Percentiles rank a stretch among this genome's conserved stretches.
Evolutionary conservation across 805 yeast species (phyloP).

Genomic region (Komagataella pseudopastoris): DNA sequence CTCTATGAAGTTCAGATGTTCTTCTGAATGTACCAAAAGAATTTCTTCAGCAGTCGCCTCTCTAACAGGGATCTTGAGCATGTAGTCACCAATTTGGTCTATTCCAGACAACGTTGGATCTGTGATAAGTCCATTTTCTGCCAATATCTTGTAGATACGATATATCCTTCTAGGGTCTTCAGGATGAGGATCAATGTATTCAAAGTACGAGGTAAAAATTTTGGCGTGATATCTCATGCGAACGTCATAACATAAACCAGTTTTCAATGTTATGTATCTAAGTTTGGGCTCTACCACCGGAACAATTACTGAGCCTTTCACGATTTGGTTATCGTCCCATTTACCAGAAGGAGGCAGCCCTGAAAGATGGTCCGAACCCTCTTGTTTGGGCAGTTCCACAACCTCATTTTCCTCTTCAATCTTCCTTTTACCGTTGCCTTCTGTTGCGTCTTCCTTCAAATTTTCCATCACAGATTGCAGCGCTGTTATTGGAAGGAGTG

Average conservation of each 20-base stretch:
- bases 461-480: neutral
- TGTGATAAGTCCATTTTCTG: slow-evolving; percentile 81
- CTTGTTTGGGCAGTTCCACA: neutral
- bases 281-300: slow-evolving; percentile 54
- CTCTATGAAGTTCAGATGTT: slow-evolving; percentile 64
- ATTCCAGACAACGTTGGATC: slow-evolving; percentile 65
- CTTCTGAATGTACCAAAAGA: slow-evolving; percentile 69
- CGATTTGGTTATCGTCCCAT: slow-evolving; percentile 16
- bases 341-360: neutral
- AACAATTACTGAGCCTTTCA: slow-evolving; percentile 23
- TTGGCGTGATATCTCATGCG: slow-evolving; percentile 97
- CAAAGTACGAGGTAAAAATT: slow-evolving; percentile 80
- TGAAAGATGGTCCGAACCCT: neutral
- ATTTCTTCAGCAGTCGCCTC: slow-evolving; percentile 85
- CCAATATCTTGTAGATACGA: slow-evolving; percentile 82
- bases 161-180: slow-evolving; percentile 96
- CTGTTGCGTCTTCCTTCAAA: neutral
- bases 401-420: neutral
- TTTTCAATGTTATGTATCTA: slow-evolving; percentile 63
- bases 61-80: slow-evolving; percentile 82
- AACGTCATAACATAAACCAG: slow-evolving; percentile 93
- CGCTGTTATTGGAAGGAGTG: neutral
- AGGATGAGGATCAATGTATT: slow-evolving; percentile 96
- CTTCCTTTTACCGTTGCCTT: neutral
- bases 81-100: slow-evolving; percentile 70